Conservation (phyloP, 2,329 filamentous ascomycete species). For the Cladosporium sp. region DNA sequence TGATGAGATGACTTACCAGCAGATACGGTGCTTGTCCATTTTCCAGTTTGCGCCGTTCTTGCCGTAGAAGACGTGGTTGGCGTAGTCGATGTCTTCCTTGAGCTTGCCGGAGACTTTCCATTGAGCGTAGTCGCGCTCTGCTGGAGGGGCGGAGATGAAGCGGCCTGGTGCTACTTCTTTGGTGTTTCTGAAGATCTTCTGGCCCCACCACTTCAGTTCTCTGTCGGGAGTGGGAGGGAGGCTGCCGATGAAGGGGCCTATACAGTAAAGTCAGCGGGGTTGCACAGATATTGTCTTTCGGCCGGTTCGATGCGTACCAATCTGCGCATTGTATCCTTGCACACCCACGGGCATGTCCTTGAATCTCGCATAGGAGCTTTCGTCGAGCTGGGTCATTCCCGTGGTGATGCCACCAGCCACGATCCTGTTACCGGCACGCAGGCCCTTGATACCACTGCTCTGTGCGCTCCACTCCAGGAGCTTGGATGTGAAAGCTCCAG, state of each 20-base stretch:
- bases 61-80: constrained; percentile 57
- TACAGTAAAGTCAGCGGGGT: constrained; percentile 15
- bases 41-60: constrained; percentile 52
- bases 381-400: constrained; percentile 43
- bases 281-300: neutral
- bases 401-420: constrained; percentile 53
- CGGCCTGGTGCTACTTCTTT: constrained; percentile 50
- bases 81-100: constrained; percentile 55
- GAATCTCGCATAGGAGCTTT: constrained; percentile 34
- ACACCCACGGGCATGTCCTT: constrained; percentile 42
- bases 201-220: constrained; percentile 57
- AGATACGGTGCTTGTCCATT: constrained; percentile 59
- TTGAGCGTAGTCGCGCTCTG: constrained; percentile 54
- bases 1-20: constrained; percentile 53
- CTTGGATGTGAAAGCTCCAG: constrained; percentile 40
- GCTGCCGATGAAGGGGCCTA: constrained; percentile 54
- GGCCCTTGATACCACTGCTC: constrained; percentile 39
- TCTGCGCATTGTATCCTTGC: constrained; percentile 39
- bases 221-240: constrained; percentile 48
- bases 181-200: constrained; percentile 56
- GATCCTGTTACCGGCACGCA: constrained; percentile 51
- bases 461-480: constrained; percentile 46
- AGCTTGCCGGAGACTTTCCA: constrained; percentile 56
- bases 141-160: constrained; percentile 54
- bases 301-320: constrained; percentile 5